Percentiles rank a stretch among this genome's conserved stretches.
These are phyloP conservation scores for Phalaenopsis equestris DNA, from an alignment of 106 monocot genomes.

Conservation along the genomic window DNA sequence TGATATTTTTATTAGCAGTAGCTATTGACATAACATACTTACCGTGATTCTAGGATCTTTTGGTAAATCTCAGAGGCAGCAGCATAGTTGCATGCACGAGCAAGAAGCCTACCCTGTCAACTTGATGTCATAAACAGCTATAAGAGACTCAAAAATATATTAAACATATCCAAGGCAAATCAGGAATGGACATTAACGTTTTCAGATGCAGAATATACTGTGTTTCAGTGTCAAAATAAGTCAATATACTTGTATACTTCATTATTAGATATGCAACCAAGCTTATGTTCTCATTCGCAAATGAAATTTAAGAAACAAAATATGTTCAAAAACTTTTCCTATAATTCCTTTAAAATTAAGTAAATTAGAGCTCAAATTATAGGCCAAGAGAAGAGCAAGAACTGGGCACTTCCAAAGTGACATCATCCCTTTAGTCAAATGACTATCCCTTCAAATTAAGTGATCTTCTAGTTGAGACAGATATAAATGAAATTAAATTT, in stretches of 20 bases:
- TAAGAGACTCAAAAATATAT: constrained; percentile 18
- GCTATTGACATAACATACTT: constrained; percentile 7
- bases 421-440: background rate
- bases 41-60: constrained; percentile 73
- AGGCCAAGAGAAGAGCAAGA: background rate
- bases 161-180: background rate
- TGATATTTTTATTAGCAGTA: constrained; percentile 1
- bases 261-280: background rate
- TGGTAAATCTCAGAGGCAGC: constrained; percentile 78
- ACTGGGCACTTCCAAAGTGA: background rate
- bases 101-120: constrained; percentile 99
- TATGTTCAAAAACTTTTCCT: background rate
- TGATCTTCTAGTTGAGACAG: too few species aligned
- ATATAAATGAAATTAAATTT: background rate
- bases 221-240: background rate
- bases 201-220: background rate
- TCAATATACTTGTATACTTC: background rate
- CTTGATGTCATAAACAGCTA: constrained; percentile 61
- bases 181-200: background rate
- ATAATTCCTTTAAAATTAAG: background rate
- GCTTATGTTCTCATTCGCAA: background rate
- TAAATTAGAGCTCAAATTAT: background rate
- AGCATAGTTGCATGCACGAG: constrained; percentile 67
- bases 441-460: background rate
- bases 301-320: background rate